phyloP scores from a whole-genome alignment of 2,329 filamentous ascomycete genomes.

The Stromatinia cepivora region DNA sequence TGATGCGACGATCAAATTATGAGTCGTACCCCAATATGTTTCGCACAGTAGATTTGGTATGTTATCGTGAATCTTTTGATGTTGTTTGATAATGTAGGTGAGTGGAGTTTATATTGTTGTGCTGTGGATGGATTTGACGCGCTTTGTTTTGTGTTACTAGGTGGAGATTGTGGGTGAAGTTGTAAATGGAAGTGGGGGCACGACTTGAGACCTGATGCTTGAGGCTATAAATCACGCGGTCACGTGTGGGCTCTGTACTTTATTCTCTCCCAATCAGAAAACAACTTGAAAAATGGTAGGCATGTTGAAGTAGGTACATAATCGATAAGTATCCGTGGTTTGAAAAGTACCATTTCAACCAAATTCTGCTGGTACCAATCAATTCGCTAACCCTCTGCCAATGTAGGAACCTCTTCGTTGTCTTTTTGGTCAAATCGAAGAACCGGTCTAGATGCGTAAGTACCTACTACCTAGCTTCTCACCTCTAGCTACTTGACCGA shows the following conservation, averaged over 20 bases:
- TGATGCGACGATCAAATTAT: not conserved
- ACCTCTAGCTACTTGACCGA: too few species aligned
- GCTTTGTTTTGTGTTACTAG: slow-evolving; percentile 6
- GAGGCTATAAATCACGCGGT: not conserved
- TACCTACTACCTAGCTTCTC: too few species aligned
- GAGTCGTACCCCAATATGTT: not conserved
- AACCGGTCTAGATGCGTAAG: too few species aligned
- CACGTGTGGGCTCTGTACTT: not conserved
- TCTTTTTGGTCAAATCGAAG: too few species aligned
- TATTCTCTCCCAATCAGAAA: not conserved
- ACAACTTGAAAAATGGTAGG: not conserved
- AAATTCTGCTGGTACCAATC: too few species aligned
- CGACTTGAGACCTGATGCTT: not conserved
- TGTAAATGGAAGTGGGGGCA: not conserved
- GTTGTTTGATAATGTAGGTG: not conserved
- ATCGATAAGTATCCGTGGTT: too few species aligned
- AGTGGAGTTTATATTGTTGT: slow-evolving; percentile 6
- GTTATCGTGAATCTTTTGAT: not conserved
- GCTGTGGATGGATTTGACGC: slow-evolving; percentile 6
- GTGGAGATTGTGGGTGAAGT: not conserved
- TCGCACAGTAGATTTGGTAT: not conserved
- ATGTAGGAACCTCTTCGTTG: too few species aligned
- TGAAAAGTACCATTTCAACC: too few species aligned
- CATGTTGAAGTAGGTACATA: too few species aligned
- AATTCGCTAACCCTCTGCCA: too few species aligned